A percentile compares a stretch with the other conserved stretches of the same genome.
phyloP scores from a whole-genome alignment of 805 yeast genomes.

The Saccharomyces paradoxus region DNA sequence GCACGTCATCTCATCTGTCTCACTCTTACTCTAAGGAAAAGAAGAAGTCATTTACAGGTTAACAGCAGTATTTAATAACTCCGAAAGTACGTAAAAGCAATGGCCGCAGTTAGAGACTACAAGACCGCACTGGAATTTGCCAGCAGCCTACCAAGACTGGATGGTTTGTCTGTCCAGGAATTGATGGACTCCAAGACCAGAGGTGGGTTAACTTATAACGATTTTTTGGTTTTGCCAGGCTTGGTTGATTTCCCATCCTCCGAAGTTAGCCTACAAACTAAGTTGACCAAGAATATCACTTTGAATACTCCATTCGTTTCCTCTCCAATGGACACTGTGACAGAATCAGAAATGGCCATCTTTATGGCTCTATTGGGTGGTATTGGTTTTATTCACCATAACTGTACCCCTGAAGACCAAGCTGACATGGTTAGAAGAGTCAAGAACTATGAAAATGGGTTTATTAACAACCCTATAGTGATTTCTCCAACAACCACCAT shows the following conservation, averaged over 20 bases:
- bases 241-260: conserved; percentile 83
- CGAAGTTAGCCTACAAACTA: conserved; percentile 69
- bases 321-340: conserved; percentile 99
- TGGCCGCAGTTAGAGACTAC: conserved; percentile 30
- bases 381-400: conserved; percentile 97
- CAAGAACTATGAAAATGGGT: conserved; percentile 95
- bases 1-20: neutral
- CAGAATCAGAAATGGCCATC: conserved; percentile 95
- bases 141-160: conserved; percentile 56
- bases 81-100: neutral
- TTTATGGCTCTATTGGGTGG: conserved; percentile 98
- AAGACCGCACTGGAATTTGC: conserved; percentile 63
- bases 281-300: conserved; percentile 83
- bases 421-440: conserved; percentile 97
- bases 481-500: conserved; percentile 70
- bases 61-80: neutral
- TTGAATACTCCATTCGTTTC: conserved; percentile 92
- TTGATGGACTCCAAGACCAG: conserved; percentile 83
- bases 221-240: conserved; percentile 91
- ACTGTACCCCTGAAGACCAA: conserved; percentile 93
- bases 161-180: conserved; percentile 76
- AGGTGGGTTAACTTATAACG: conserved; percentile 97
- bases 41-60: neutral
- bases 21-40: neutral
- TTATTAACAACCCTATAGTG: conserved; percentile 89